Percentiles rank a stretch among this genome's conserved stretches.
phyloP scores from a whole-genome alignment of 805 yeast species.

The Yarrowia sp. region DNA sequence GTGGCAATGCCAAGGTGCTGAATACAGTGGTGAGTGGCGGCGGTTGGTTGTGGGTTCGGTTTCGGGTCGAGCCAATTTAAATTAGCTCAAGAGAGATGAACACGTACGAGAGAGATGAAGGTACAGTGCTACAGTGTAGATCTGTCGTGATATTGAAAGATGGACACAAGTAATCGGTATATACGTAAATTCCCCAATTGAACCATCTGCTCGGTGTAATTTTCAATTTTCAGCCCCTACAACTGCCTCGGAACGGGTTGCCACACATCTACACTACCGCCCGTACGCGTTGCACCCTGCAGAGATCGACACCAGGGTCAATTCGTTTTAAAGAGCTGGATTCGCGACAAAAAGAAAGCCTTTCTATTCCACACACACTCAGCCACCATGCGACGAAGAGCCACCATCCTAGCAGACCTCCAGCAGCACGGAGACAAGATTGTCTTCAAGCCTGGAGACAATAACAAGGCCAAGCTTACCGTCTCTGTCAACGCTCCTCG shows the following conservation, averaged over 20 bases:
- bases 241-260: not conserved
- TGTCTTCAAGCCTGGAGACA: conserved; percentile 8
- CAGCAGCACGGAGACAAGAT: conserved; percentile 1
- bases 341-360: not conserved
- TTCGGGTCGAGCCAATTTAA: not conserved
- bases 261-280: not conserved
- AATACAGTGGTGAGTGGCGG: not conserved
- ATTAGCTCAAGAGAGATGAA: not conserved
- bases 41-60: not conserved
- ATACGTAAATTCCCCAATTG: too few species aligned
- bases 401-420: conserved; percentile 1
- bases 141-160: not conserved
- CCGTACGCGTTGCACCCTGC: conserved; percentile 10
- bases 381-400: conserved; percentile 5
- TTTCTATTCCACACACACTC: not conserved
- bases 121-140: not conserved
- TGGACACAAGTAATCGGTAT: not conserved
- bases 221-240: too few species aligned
- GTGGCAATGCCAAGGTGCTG: conserved; percentile 7
- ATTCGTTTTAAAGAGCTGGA: not conserved
- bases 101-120: not conserved
- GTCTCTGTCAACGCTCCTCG: conserved; percentile 15
- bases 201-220: too few species aligned
- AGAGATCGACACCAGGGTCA: conserved; percentile 25
- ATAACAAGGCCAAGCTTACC: conserved; percentile 16